Evolutionary conservation across 805 yeast species (phyloP).

Genomic region (Debaryomyces maramus): DNA sequence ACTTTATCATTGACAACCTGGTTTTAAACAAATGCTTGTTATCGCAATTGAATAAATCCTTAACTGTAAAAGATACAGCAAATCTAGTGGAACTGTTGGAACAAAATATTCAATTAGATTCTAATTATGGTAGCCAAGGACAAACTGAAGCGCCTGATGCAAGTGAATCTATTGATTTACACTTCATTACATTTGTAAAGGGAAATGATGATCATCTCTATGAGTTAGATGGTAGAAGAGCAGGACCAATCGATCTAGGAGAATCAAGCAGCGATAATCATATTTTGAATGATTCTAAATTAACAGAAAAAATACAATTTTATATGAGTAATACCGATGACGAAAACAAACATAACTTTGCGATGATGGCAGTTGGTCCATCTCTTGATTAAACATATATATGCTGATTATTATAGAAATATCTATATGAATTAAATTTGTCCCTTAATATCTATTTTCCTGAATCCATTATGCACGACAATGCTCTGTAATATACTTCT

Average conservation of each 20-base stretch:
- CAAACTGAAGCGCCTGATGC: slow-evolving; percentile 69
- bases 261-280: slow-evolving; percentile 40
- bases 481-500: slow-evolving; percentile 37
- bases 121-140: slow-evolving; percentile 51
- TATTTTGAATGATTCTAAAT: slow-evolving; percentile 51
- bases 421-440: slow-evolving; percentile 43
- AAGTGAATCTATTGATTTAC: slow-evolving; percentile 54
- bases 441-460: slow-evolving; percentile 85
- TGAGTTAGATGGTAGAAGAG: slow-evolving; percentile 88
- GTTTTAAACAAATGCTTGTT: slow-evolving; percentile 22
- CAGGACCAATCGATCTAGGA: slow-evolving; percentile 69
- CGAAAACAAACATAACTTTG: slow-evolving; percentile 60
- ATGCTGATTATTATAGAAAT: not conserved
- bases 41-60: slow-evolving; percentile 14
- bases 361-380: slow-evolving; percentile 78
- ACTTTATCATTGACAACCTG: slow-evolving; percentile 43
- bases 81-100: slow-evolving; percentile 49
- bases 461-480: slow-evolving; percentile 40
- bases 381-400: slow-evolving; percentile 35
- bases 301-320: slow-evolving; percentile 58
- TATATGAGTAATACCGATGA: slow-evolving; percentile 68
- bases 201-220: slow-evolving; percentile 57
- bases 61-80: slow-evolving; percentile 37
- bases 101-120: slow-evolving; percentile 39
- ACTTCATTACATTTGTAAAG: slow-evolving; percentile 74